Base-by-base conservation (phyloP, 1,284 basidiomycete genomes). In the Ganoderma leucocontextum region DNA sequence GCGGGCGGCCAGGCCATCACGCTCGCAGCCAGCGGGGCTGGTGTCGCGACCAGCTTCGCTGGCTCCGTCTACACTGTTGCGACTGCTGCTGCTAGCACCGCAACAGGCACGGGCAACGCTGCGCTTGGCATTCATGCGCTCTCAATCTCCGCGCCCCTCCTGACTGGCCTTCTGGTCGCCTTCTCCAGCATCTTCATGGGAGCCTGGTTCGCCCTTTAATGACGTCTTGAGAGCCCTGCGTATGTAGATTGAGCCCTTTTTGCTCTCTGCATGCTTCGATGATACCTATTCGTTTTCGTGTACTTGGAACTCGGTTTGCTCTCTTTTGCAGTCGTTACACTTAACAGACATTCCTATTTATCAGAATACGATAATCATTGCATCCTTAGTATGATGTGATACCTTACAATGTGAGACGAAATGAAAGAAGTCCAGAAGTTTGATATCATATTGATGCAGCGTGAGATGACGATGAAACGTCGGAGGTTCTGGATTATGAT, bases 1-100 rank as follows among this genome's bases (percentile, higher is more conserved):
- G 78, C 66, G 42, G 90, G 85, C 33, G 90, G 88, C 12, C 62
- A 83, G 52, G 89, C 82, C 3, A 78, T 86, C 69, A 91, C 89
- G 1, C 79, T 91, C 15, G 82, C 89, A 8, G 80, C 81, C 6
- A 78, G 78, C 67, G 81, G 80, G 19, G 84, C 78, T 15, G 87
- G 86, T 22, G 77, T 79, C 38, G 82, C 79, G 9, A 89, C 87
- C 12, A 84, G 84, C 33, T 84, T 85, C 66, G 87, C 82, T 38
- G 88, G 87, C 19, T 84, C 84, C 1, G 76, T 82, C 3, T 89
- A 82, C 75, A 88, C 85, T 9, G 80, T 83, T 7, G 76, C 73
- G 13, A 71, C 73, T 8, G 52, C 41, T n/a, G 68, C 25, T 6
- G 66, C 61, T 22, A 68, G 22, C 9, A 63, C 62, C 13, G 61